A percentile compares a stretch with the other conserved stretches of the same genome.
Conservation (phyloP, 2,329 filamentous ascomycete species). For the Xylariomycetidae sp. region DNA sequence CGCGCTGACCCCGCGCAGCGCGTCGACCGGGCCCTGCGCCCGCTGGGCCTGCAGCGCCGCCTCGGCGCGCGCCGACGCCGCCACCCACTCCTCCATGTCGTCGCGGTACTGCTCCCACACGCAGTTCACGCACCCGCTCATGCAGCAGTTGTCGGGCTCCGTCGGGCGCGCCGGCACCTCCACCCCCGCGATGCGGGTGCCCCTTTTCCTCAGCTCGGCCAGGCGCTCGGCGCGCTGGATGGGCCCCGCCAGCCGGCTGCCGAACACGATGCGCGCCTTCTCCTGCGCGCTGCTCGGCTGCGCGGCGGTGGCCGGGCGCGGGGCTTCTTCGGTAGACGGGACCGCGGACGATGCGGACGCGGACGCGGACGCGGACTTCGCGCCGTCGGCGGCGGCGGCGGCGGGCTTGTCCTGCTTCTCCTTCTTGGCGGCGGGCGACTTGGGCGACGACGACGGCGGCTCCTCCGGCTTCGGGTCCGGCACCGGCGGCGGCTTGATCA, state of each 20-base stretch:
- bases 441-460: constrained; percentile 34
- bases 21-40: constrained; percentile 8
- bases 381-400: constrained; percentile 4
- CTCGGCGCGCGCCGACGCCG: constrained; percentile 58
- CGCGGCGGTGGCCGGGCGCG: constrained; percentile 27
- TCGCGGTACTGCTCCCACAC: constrained; percentile 92
- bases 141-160: constrained; percentile 97
- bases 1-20: constrained; percentile 6
- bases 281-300: constrained; percentile 43
- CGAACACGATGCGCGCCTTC: constrained; percentile 68
- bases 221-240: constrained; percentile 59
- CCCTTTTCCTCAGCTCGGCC: constrained; percentile 50
- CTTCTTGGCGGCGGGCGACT: constrained; percentile 21
- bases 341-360: constrained; percentile 25
- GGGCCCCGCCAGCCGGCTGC: constrained; percentile 69
- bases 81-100: constrained; percentile 85
- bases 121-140: constrained; percentile 97
- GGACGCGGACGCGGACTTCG: constrained; percentile 10
- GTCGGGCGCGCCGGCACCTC: constrained; percentile 75
- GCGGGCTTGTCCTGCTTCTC: constrained; percentile 6
- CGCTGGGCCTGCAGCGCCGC: constrained; percentile 38
- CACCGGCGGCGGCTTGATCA: constrained; percentile 39
- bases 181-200: constrained; percentile 68
- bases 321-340: too few species aligned
- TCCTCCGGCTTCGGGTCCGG: constrained; percentile 36